These are phyloP conservation scores for Rhypophila decipiens DNA, from an alignment of 495 filamentous ascomycete species.

Conservation along the genomic window DNA sequence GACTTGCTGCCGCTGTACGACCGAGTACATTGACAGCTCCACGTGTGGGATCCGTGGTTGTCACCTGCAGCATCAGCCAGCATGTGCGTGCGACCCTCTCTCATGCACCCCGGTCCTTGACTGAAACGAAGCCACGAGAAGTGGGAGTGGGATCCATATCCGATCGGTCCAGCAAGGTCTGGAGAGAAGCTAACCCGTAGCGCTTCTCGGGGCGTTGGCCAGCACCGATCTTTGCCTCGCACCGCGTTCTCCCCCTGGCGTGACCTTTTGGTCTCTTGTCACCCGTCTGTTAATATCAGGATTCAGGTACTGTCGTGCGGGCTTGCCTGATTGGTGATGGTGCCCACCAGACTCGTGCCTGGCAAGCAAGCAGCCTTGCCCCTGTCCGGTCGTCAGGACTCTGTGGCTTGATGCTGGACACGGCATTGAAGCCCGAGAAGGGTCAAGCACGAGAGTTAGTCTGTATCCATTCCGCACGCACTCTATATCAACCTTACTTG, in stretches of 20 bases:
- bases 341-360: constrained; percentile 22
- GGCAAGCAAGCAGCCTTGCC: constrained; percentile 21
- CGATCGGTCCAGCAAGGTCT: not conserved
- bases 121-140: constrained; percentile 22
- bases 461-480: constrained; percentile 22
- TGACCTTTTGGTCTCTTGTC: constrained; percentile 27
- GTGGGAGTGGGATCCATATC: not conserved
- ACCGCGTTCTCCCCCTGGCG: constrained; percentile 9
- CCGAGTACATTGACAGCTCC: constrained; percentile 16
- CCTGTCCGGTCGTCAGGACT: constrained; percentile 8
- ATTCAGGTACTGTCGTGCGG: constrained; percentile 25
- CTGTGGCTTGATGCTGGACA: constrained; percentile 15
- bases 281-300: constrained; percentile 26
- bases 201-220: constrained; percentile 11
- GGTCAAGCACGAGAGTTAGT: constrained; percentile 9
- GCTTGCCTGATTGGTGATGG: constrained; percentile 21
- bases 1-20: constrained; percentile 20
- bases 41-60: constrained; percentile 21
- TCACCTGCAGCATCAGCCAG: constrained; percentile 21
- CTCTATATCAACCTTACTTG: constrained; percentile 26
- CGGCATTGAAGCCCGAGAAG: constrained; percentile 27
- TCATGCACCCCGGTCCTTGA: constrained; percentile 23
- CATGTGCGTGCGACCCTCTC: constrained; percentile 12
- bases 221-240: constrained; percentile 13
- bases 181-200: not conserved